phyloP scores from a whole-genome alignment of 371 early-diverging fungal species.

The Globomyces sp. region DNA sequence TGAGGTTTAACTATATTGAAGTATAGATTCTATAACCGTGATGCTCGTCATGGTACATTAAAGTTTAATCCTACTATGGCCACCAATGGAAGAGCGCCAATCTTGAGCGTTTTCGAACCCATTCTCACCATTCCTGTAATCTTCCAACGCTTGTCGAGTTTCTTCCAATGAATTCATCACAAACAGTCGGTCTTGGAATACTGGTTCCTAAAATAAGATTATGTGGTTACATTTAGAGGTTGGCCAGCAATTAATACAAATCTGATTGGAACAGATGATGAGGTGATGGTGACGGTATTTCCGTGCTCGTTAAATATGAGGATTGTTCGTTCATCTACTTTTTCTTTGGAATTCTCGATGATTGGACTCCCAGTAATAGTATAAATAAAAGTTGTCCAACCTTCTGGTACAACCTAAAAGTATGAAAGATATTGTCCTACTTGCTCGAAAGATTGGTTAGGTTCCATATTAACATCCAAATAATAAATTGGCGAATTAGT shows the following conservation, averaged over 20 bases:
- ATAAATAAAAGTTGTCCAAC: slow-evolving; percentile 66
- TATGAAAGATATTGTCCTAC: neutral
- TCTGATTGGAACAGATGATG: slow-evolving; percentile 16
- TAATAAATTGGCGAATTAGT: slow-evolving; percentile 72
- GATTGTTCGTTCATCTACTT: slow-evolving; percentile 29
- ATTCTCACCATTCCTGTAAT: slow-evolving; percentile 41
- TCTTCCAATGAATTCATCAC: slow-evolving; percentile 48
- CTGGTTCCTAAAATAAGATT: slow-evolving; percentile 31
- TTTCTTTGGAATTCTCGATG: slow-evolving; percentile 44
- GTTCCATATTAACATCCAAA: slow-evolving; percentile 62
- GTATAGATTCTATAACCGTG: too few relatives aligned
- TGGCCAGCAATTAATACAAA: slow-evolving; percentile 43
- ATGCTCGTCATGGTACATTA: too few relatives aligned
- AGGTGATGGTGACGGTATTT: slow-evolving; percentile 20
- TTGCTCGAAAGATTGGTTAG: slow-evolving; percentile 26
- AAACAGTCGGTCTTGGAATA: slow-evolving; percentile 48
- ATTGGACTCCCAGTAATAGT: slow-evolving; percentile 58
- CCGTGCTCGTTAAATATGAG: slow-evolving; percentile 34
- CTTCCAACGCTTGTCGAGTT: slow-evolving; percentile 42
- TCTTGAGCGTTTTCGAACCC: slow-evolving; percentile 38
- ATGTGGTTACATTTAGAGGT: slow-evolving; percentile 15
- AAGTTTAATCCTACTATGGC: too few relatives aligned
- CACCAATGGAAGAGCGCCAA: slow-evolving; percentile 15
- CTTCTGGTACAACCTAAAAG: slow-evolving; percentile 49
- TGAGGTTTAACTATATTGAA: too few relatives aligned